A percentile compares a stretch with the other conserved stretches of the same genome.
Conservation (phyloP, 148 eudicot species). For the Rhododendron ferrugineum region DNA sequence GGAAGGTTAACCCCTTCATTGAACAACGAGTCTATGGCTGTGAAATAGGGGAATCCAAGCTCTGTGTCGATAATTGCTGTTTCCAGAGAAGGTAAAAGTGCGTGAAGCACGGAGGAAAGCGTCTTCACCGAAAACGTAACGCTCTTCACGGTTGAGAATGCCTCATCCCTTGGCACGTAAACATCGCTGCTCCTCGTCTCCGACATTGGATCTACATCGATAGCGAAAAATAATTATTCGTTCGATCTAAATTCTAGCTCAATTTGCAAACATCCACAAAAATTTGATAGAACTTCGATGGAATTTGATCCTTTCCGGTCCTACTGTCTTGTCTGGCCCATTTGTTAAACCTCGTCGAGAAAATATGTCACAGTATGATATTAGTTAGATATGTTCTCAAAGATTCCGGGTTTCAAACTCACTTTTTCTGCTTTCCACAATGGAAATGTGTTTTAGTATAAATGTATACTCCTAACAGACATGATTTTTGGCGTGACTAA, state of each 20-base stretch:
- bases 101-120: slow-evolving; percentile 47
- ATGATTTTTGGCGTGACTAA: no score
- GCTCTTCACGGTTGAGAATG: slow-evolving; percentile 56
- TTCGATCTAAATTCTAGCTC: not conserved
- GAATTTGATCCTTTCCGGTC: not conserved
- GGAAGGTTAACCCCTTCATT: slow-evolving; percentile 52
- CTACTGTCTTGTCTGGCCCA: not conserved
- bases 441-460: no score
- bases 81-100: slow-evolving; percentile 50
- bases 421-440: no score
- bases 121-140: slow-evolving; percentile 51
- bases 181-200: slow-evolving; percentile 35
- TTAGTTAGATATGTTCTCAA: no score
- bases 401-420: no score
- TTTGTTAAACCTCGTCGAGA: no score
- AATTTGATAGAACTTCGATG: not conserved
- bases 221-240: not conserved
- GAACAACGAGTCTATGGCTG: slow-evolving; percentile 47
- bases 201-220: slow-evolving; percentile 38
- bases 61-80: slow-evolving; percentile 26
- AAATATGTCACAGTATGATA: no score
- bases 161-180: slow-evolving; percentile 81
- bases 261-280: not conserved
- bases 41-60: slow-evolving; percentile 52
- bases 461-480: no score